phyloP scores from a whole-genome alignment of 208 protist genomes.

The Balamuthia mandrillaris region DNA sequence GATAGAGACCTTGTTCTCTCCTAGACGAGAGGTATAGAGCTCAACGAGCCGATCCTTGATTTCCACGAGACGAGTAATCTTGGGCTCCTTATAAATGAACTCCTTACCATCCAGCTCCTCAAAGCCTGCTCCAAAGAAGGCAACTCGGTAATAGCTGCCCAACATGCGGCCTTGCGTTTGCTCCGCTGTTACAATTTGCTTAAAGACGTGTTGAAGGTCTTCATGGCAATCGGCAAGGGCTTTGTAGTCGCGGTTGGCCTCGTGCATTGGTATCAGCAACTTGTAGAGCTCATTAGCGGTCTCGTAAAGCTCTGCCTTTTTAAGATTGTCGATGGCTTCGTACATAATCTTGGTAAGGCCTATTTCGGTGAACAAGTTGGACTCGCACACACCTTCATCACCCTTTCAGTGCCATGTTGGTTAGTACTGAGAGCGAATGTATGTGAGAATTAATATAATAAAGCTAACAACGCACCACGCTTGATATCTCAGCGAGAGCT shows the following conservation, averaged over 20 bases:
- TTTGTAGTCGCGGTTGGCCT: constrained; percentile 47
- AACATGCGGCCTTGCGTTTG: constrained; percentile 46
- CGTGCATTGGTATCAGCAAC: constrained; percentile 56
- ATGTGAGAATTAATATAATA: too few relatives aligned
- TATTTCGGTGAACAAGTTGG: constrained; percentile 40
- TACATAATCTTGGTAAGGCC: constrained; percentile 39
- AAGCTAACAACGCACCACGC: too few relatives aligned
- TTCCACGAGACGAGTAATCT: constrained; percentile 52
- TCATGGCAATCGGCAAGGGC: constrained; percentile 37
- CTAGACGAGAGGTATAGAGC: not conserved
- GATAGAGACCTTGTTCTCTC: not conserved
- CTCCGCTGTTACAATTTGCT: constrained; percentile 48
- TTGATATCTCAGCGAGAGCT: constrained; percentile 12
- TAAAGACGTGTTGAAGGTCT: constrained; percentile 52
- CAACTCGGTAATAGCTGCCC: constrained; percentile 63
- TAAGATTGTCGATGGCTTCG: constrained; percentile 43
- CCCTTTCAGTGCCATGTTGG: not conserved
- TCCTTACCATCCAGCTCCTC: constrained; percentile 51
- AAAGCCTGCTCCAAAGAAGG: constrained; percentile 55
- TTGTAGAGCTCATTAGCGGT: constrained; percentile 50
- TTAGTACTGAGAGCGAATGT: too few relatives aligned
- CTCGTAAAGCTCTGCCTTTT: constrained; percentile 43
- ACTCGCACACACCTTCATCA: constrained; percentile 19
- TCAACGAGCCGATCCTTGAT: constrained; percentile 46
- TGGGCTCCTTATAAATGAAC: constrained; percentile 70